Base-by-base conservation (phyloP, 2,329 filamentous ascomycete genomes). In the Delphinella strobiligena region DNA sequence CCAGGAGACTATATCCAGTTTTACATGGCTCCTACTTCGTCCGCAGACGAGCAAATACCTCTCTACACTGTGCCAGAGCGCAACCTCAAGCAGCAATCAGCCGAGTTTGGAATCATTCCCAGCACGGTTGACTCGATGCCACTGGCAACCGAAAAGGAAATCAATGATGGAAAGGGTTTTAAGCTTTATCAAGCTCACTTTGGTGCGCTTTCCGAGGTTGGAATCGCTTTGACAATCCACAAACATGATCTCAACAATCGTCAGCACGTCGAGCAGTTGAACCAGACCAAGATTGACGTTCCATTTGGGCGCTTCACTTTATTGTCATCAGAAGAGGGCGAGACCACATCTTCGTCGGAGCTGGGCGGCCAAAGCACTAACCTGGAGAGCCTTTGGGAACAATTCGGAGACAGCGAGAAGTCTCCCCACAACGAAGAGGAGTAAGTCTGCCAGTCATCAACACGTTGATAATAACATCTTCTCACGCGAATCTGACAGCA, bases 1-100 rank as follows among this genome's bases (percentile, higher is more conserved):
- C 68, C 75, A 4, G 81, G 78, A 5, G 76, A 80, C 11, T 71
- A 61, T 35, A 70, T 89, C 15, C 74, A 81, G 51, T 85, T 83
- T 53, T 76, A 81, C 48, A 64, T 74, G 24, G 60, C 64, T 41
- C 60, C 53, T 34, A 47, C 51, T n/a, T n/a, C n/a, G n/a, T n/a
- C n/a, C n/a, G n/a, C 43, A 46, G 42, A 8, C 9, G 27, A 42
- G 15, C 41, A 5, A 16, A 7, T 31, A 15, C 35, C 41, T 45
- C 38, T n/a, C 32, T 31, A 39, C 19, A 16, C 39, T 18, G 37
- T 38, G 11, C 36, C 29, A 18, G 38, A 19, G 18, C 18, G 7
- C 36, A 40, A 10, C 35, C 33, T 17, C 52, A 50, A 46, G 52
- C 12, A 12, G 22, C 7, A 27, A 58, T 34, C 22, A 29, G 14